Evolutionary conservation across 768 basidiomycete genomes (phyloP), one percentile per base, ranked within the genome.

Genomic region (Suillus brevipes): DNA sequence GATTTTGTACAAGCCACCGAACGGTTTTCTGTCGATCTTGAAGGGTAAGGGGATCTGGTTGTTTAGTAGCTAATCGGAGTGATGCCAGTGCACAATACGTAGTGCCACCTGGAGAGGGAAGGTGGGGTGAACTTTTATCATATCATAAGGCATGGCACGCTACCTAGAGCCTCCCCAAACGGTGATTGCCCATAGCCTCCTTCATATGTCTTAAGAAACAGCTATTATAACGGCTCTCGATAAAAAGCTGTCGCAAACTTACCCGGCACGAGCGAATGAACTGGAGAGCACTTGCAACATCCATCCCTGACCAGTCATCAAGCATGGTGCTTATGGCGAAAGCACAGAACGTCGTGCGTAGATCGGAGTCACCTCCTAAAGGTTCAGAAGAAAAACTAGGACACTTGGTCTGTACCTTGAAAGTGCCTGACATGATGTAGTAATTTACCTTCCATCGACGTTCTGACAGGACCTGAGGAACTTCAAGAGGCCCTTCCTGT

Each of bases 21-120:
- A 91, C 78, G 0, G 93, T 92, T 52, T 78, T 74, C 10, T 78
- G 71, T 52, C 80, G 82, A 67, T 90, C 84, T 8, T 68, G 67
- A 1, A 73, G 66, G 7, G 57, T 83, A 67, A 52, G 70, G 70
- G 58, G 62, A 45, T 71, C 53, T 43, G 61, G 76, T 67, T 49
- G 65, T 23, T 28, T 63, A 81, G 77, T 62, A 80, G 76, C 60
- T 81, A 93, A 82, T 63, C 85, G 74, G 14, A 96, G 81, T 0
- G 91, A 83, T 1, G 95, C 94, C 34, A 97, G 73, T 0, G 92
- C 91, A 69, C 92, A 96, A 76, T 98, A 99, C 1, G 97, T 97
- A 20, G 95, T 92, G 8, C 97, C 97, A 23, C 96, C 95, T 95
- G 68, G 25, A 23, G 23, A 43, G 66, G 25, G 56, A 42, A 31